Base-by-base conservation (phyloP, 2,329 filamentous ascomycete genomes). In the Ascochyta koolunga region DNA sequence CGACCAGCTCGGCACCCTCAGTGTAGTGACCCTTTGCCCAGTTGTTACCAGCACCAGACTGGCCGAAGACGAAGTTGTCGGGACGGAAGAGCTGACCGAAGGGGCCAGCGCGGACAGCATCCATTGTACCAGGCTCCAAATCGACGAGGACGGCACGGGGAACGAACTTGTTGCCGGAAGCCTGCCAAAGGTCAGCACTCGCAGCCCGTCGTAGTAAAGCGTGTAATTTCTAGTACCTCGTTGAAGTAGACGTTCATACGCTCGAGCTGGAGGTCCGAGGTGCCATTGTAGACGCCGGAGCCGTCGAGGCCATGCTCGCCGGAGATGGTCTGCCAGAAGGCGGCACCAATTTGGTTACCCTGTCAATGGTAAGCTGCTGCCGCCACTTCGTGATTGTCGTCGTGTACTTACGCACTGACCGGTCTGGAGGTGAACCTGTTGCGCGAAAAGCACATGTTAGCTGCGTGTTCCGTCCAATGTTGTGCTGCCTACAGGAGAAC, bases 21-120 rank as follows among this genome's bases (percentile, higher is more conserved):
- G 95, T 99, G 87, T 99, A 99, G 80, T 99, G 95, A 83, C 95
- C 95, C 89, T 98, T 99, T 81, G 95, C 95, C 95, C 95, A 99
- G 89, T 98, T 98, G 91, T 99, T 99, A 83, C 95, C 95, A 79
- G 95, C 95, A 86, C 95, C 93, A 73, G 95, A 98, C 85, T 98
- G 95, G 73, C 95, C 95, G 80, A 98, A 98, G 77, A 98, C 92
- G 82, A 98, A 98, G 89, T 98, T 99, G 85, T 99, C 95, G 78
- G 95, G 95, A 67, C 95, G 93, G 92, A 99, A 98, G 70, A 99
- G 92, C 84, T 97, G 90, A 71, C 95, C 95, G 79, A 98, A 98
- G 67, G 95, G 95, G 80, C 95, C 93, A 71, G 93, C 91, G 79
- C 93, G 93, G 83, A 99, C 93, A 70, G 95, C 95, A 74, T 99